These are phyloP conservation scores for Candida awuae DNA, from an alignment of 805 yeast genomes.

Conservation along the genomic window DNA sequence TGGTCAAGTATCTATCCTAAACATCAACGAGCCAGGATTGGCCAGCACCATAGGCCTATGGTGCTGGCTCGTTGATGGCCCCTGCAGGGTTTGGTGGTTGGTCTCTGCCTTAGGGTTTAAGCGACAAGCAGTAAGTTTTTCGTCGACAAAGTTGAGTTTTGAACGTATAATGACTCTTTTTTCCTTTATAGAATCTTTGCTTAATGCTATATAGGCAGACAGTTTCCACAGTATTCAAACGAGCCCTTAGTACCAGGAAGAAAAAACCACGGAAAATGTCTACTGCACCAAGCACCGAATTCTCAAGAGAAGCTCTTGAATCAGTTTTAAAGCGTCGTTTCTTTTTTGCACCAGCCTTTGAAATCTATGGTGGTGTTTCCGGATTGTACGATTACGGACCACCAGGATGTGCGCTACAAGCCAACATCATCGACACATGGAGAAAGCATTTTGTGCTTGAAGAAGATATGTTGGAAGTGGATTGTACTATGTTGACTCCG, in stretches of 20 bases:
- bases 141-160: neutral
- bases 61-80: too few relatives aligned
- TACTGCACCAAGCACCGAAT: conserved; percentile 23
- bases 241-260: conserved; percentile 2
- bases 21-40: too few relatives aligned
- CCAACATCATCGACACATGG: conserved; percentile 91
- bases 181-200: neutral
- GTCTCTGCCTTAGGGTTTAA: too few relatives aligned
- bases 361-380: conserved; percentile 96
- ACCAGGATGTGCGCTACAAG: conserved; percentile 98
- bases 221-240: neutral
- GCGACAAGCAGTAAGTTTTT: too few relatives aligned
- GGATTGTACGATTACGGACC: conserved; percentile 99
- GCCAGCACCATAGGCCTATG: too few relatives aligned
- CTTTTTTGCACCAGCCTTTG: conserved; percentile 96
- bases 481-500: conserved; percentile 96
- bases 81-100: too few relatives aligned
- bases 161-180: neutral
- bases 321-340: conserved; percentile 89
- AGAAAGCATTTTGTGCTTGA: conserved; percentile 95
- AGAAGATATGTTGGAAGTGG: conserved; percentile 98
- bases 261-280: neutral
- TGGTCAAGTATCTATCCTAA: conserved; percentile 20
- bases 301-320: conserved; percentile 84
- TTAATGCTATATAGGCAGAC: neutral